Conservation (phyloP, 2,329 filamentous ascomycete genomes). For the Elsinoe necatrix region DNA sequence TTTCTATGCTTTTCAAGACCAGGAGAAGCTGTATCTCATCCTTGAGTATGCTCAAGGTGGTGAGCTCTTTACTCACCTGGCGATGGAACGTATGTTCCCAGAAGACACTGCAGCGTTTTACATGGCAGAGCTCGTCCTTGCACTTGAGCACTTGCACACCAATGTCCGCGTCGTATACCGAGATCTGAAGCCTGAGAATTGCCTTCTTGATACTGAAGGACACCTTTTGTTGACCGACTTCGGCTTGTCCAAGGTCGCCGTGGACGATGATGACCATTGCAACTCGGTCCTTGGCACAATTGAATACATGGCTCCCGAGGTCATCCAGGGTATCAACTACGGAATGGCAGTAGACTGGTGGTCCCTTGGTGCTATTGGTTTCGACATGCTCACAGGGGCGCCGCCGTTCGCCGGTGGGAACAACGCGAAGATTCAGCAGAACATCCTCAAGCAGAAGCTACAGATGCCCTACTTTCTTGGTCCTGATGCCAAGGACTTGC, state of each 20-base stretch:
- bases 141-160: slow-evolving; percentile 84
- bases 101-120: slow-evolving; percentile 89
- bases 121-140: slow-evolving; percentile 96
- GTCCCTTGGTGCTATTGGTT: slow-evolving; percentile 89
- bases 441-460: slow-evolving; percentile 89
- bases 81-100: slow-evolving; percentile 88
- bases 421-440: slow-evolving; percentile 89
- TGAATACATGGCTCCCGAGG: slow-evolving; percentile 98
- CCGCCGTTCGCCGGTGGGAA: slow-evolving; percentile 88
- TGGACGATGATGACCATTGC: slow-evolving; percentile 63
- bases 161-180: slow-evolving; percentile 92
- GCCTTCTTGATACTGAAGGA: slow-evolving; percentile 80
- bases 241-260: slow-evolving; percentile 86
- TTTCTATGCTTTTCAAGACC: slow-evolving; percentile 97
- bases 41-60: slow-evolving; percentile 96
- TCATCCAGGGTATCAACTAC: slow-evolving; percentile 79
- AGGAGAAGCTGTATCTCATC: slow-evolving; percentile 94
- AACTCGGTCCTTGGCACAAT: slow-evolving; percentile 90
- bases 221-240: slow-evolving; percentile 95
- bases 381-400: slow-evolving; percentile 83
- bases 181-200: slow-evolving; percentile 96
- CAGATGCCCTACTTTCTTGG: slow-evolving; percentile 82
- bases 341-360: slow-evolving; percentile 97
- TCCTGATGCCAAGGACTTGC: slow-evolving; percentile 85
- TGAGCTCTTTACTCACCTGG: slow-evolving; percentile 92